Conservation (phyloP, 306 rosid genomes). For the Rubus parviflorus region DNA sequence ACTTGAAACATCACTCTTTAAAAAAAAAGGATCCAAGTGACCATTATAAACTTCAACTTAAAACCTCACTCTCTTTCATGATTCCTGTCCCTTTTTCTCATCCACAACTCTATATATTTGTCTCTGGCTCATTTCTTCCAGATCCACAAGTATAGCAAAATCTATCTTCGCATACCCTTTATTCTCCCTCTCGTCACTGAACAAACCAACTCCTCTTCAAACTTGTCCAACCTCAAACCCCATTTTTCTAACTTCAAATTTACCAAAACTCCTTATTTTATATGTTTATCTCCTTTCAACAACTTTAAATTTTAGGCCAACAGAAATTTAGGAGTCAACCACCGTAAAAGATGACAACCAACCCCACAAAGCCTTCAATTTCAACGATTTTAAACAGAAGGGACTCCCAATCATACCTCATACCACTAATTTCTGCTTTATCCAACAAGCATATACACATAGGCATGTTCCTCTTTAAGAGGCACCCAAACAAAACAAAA, state of each 20-base stretch:
- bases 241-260: neutral
- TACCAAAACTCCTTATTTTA: neutral
- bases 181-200: neutral
- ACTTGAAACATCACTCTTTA: neutral
- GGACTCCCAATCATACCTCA: neutral
- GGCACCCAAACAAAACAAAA: neutral
- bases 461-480: neutral
- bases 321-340: neutral
- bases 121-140: neutral
- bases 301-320: neutral
- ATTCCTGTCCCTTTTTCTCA: neutral
- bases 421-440: neutral
- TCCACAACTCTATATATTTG: neutral
- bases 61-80: neutral
- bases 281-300: neutral
- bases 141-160: neutral
- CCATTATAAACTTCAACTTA: too few species aligned
- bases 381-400: neutral
- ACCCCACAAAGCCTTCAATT: neutral
- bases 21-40: too few species aligned
- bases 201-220: neutral
- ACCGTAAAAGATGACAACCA: neutral
- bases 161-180: neutral
- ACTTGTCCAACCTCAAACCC: neutral
- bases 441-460: neutral